Conservation (phyloP, 2,329 filamentous ascomycete genomes). For the Parafenestella ontariensis region DNA sequence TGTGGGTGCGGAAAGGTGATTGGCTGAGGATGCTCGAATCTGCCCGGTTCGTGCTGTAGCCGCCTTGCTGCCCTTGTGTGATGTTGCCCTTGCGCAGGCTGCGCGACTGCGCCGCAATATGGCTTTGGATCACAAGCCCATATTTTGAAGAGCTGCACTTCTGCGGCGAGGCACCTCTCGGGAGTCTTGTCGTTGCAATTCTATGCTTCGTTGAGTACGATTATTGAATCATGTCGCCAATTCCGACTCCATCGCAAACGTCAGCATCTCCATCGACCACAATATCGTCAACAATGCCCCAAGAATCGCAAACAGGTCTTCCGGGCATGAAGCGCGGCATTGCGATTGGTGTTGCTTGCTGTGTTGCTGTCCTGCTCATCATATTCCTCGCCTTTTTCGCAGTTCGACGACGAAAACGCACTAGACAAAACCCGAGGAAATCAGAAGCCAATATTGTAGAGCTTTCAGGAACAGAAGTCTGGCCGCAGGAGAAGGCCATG, state of each 20-base stretch:
- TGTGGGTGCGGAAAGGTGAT: conserved; percentile 3
- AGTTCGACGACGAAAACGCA: conserved; percentile 26
- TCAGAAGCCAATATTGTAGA: conserved; percentile 4
- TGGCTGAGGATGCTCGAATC: conserved; percentile 5
- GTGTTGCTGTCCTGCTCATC: conserved; percentile 29
- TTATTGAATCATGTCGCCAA: conserved; percentile 6
- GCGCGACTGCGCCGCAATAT: conserved; percentile 16
- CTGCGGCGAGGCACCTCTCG: not conserved
- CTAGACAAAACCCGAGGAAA: conserved; percentile 7
- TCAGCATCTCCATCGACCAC: not conserved
- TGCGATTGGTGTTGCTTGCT: conserved; percentile 36
- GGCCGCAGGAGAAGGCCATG: conserved; percentile 21
- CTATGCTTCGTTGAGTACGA: not conserved
- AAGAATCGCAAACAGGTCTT: conserved; percentile 16
- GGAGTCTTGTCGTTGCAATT: not conserved
- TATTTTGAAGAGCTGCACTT: conserved; percentile 8
- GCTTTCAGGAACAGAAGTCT: conserved; percentile 12
- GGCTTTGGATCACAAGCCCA: not conserved
- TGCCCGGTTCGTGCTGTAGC: conserved; percentile 1
- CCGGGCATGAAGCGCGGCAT: conserved; percentile 41
- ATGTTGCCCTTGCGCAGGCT: conserved; percentile 3
- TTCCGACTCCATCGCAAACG: not conserved
- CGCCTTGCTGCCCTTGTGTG: conserved; percentile 3
- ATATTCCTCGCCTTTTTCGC: conserved; percentile 30
- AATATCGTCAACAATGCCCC: not conserved